A percentile compares a stretch with the other conserved stretches of the same genome.
Conservation (phyloP, 345 rosid genomes). For the Ceriops zippeliana region DNA sequence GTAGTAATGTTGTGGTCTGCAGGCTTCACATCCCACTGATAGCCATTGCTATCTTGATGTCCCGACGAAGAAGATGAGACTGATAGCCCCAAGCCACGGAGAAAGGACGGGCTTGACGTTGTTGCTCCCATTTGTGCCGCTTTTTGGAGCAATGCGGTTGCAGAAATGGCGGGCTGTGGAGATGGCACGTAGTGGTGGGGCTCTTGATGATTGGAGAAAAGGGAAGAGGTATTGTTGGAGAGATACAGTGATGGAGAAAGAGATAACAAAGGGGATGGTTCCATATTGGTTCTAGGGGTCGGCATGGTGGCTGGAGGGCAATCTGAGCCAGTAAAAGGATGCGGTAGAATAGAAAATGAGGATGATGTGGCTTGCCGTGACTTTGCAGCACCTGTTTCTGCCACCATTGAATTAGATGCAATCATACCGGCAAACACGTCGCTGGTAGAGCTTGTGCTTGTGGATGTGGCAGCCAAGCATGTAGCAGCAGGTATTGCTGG, state of each 20-base stretch:
- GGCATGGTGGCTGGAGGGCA: slow-evolving; percentile 17
- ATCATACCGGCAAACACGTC: slow-evolving; percentile 47
- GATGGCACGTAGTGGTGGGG: slow-evolving; percentile 34
- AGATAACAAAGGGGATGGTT: slow-evolving; percentile 71
- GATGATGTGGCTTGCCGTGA: slow-evolving; percentile 28
- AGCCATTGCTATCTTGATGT: slow-evolving; percentile 17
- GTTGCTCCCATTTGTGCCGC: slow-evolving; percentile 92
- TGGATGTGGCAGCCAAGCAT: slow-evolving; percentile 8
- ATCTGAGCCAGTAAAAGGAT: slow-evolving; percentile 18
- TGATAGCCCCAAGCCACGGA: slow-evolving; percentile 49
- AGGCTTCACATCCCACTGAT: slow-evolving; percentile 29
- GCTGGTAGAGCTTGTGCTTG: slow-evolving; percentile 29
- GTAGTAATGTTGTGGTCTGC: slow-evolving; percentile 12
- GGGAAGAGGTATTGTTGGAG: slow-evolving; percentile 43
- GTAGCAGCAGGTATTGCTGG: slow-evolving; percentile 27
- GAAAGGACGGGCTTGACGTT: slow-evolving; percentile 44
- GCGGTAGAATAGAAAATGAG: slow-evolving; percentile 32
- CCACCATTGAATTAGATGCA: slow-evolving; percentile 38
- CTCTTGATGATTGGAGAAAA: slow-evolving; percentile 32
- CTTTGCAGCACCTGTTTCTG: not conserved
- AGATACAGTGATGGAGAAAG: slow-evolving; percentile 55
- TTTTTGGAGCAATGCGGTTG: slow-evolving; percentile 91
- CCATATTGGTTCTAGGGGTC: slow-evolving; percentile 31
- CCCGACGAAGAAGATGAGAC: slow-evolving; percentile 18
- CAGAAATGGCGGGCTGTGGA: slow-evolving; percentile 72